Evolutionary conservation across 805 yeast genomes (phyloP).

Genomic region (Candida qinlingensis): DNA sequence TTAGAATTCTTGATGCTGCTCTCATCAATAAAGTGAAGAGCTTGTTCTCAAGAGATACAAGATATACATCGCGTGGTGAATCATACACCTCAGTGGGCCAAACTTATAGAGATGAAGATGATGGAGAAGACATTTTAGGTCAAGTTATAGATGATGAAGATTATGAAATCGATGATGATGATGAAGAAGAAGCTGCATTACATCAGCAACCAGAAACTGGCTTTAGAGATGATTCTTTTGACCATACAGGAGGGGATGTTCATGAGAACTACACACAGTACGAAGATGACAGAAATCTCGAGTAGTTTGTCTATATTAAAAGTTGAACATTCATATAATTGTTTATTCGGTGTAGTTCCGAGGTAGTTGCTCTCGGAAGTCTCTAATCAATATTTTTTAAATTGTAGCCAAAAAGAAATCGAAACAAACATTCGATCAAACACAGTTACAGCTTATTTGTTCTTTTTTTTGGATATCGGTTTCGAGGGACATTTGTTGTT

Average conservation of each 20-base stretch:
- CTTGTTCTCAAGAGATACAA: constrained; percentile 16
- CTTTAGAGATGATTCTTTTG: constrained; percentile 7
- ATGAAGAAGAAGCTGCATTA: constrained; percentile 10
- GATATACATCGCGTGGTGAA: constrained; percentile 21
- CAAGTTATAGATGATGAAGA: constrained; percentile 23
- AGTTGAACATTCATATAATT: no score
- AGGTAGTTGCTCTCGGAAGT: no score
- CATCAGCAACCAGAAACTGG: background rate
- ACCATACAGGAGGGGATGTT: background rate
- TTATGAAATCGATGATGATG: constrained; percentile 23
- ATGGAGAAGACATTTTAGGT: constrained; percentile 12
- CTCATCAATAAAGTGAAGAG: constrained; percentile 14
- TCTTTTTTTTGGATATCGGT: no score
- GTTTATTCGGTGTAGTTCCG: no score
- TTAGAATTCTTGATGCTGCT: constrained; percentile 20
- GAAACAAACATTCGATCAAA: background rate
- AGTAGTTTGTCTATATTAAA: background rate
- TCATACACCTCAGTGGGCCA: constrained; percentile 15
- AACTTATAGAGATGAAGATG: constrained; percentile 22
- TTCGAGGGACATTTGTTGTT: no score
- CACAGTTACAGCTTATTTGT: no score
- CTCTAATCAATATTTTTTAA: no score
- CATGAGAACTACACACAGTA: constrained; percentile 12
- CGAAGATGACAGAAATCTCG: constrained; percentile 13
- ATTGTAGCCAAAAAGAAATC: background rate